phyloP scores from a whole-genome alignment of 2,329 filamentous ascomycete species.

The Mycosphaerella sp. region DNA sequence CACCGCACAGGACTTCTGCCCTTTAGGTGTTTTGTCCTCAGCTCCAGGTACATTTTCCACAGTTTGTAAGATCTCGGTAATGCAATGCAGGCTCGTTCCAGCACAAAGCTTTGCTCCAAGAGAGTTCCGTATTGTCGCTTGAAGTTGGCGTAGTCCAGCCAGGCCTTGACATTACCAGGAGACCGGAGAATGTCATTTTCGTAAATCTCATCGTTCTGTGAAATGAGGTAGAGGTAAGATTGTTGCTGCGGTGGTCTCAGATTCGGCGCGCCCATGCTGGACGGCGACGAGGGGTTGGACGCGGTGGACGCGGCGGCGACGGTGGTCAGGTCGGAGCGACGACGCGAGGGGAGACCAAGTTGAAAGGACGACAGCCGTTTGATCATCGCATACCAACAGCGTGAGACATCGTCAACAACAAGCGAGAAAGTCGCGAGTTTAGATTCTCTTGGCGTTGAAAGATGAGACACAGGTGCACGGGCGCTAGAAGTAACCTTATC shows the following conservation, averaged over 20 bases:
- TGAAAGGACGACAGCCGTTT: conserved; percentile 7
- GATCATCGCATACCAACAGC: conserved; percentile 1
- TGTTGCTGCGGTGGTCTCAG: conserved; percentile 14
- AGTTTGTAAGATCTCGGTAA: conserved; percentile 95
- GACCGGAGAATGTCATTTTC: conserved; percentile 92
- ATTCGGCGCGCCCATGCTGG: conserved; percentile 14
- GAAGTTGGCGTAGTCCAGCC: conserved; percentile 89
- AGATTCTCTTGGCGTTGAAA: not conserved
- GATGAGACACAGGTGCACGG: not conserved
- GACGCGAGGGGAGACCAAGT: conserved; percentile 18
- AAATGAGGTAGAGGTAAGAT: conserved; percentile 46
- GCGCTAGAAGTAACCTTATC: no score
- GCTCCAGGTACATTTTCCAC: conserved; percentile 93
- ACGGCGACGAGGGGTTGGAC: not conserved
- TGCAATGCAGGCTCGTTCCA: conserved; percentile 85
- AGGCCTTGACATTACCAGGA: conserved; percentile 79
- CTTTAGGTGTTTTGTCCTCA: conserved; percentile 61
- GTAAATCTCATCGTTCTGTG: conserved; percentile 87
- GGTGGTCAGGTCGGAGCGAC: conserved; percentile 15
- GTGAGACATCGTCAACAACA: not conserved
- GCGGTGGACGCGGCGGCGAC: conserved; percentile 6
- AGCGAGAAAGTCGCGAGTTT: conserved; percentile 9
- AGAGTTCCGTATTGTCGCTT: conserved; percentile 80
- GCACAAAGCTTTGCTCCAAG: conserved; percentile 77
- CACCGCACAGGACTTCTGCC: conserved; percentile 78